phyloP scores from a whole-genome alignment of 2,329 filamentous ascomycete genomes.

The Aspergillus ochraceus region DNA sequence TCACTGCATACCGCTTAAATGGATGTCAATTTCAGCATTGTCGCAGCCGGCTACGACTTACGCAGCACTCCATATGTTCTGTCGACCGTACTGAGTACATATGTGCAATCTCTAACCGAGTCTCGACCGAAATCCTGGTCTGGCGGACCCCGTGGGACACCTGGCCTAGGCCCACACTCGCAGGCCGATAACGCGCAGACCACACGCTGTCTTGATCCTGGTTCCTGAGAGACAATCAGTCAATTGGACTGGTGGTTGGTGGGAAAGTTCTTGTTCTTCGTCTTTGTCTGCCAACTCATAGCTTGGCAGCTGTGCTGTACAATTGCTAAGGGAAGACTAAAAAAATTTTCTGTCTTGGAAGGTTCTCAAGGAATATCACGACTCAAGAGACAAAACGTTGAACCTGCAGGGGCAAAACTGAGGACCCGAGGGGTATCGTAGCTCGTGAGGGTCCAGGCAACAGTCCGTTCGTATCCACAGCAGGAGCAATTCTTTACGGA shows the following conservation, averaged over 20 bases:
- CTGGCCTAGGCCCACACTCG: not conserved
- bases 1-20: not conserved
- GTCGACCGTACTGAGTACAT: not conserved
- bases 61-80: not conserved
- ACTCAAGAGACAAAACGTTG: not conserved
- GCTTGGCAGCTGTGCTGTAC: not conserved
- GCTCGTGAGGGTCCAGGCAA: not conserved
- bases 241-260: not conserved
- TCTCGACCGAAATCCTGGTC: not conserved
- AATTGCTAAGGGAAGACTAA: no score
- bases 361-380: no score
- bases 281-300: not conserved
- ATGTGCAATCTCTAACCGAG: not conserved
- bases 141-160: slow-evolving; percentile 1
- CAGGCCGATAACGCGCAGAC: slow-evolving; percentile 6
- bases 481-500: no score
- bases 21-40: not conserved
- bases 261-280: not conserved
- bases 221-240: not conserved
- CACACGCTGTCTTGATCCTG: slow-evolving; percentile 2
- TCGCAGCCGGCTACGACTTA: not conserved
- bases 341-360: no score
- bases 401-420: not conserved
- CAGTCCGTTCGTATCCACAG: not conserved
- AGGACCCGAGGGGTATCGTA: not conserved